Evolutionary conservation across 108 stramenopile species (phyloP), one percentile per base, ranked within the genome.

Genomic region (Cyclotella atomus): DNA sequence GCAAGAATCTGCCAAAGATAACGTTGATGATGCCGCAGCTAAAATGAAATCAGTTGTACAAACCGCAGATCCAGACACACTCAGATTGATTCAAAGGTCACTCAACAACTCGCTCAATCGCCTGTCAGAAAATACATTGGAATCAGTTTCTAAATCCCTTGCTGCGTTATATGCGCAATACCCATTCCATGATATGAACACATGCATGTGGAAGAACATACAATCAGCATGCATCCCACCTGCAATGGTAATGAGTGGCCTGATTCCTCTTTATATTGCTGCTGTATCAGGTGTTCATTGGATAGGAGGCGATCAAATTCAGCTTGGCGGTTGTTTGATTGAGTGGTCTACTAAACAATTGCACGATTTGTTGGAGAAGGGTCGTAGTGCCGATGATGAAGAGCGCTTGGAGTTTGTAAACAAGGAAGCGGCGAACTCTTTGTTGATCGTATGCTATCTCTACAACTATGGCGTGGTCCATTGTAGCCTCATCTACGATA

Each of bases 31-130:
- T 59, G 49, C 3, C 24, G 65, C 24, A 28, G 21, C 20, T 16
- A 73, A 36, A 17, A 57, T 8, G 5, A 33, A 38, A 3, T 17
- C 44, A 3, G 20, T 38, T 8, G 25, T 49, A 3, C 36, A 59
- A 21, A 54, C 43, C 28, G 75, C 71, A 19, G 76, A 81, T 19
- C 73, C 80, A 25, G 49, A 76, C 59, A 75, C 64, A 19, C 34
- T 81, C 50, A 15, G 59, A 73, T 85, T 70, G 17, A 88, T 94
- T 45, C 78, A 85, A 70, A 73, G 94, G 56, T 83, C 84, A 36
- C 68, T 97, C 41, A 98, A 97, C 72, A 93, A 91, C 66, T 68
- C 84, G 9, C 76, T 97, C 83, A 98, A 98, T 68, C 89, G 95
- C 12, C 83, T 98, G 28, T 95, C 96, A 15, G 96, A 96, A 34